Evolutionary conservation across 768 basidiomycete species (phyloP).

Genomic region (Mycena kentingensis): DNA sequence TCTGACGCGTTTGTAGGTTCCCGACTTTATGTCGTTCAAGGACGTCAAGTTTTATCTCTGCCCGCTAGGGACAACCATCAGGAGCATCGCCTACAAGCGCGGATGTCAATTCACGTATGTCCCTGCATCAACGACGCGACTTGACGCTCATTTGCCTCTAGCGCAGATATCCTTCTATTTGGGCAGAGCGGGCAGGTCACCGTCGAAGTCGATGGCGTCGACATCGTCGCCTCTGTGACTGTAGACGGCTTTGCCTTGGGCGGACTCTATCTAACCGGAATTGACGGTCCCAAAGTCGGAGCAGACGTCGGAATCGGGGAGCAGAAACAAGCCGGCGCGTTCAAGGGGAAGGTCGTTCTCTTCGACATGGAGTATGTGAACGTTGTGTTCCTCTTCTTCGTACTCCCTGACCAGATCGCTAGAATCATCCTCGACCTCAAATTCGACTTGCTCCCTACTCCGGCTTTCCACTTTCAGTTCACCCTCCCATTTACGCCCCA

Average conservation of each 20-base stretch:
- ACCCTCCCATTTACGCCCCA: conserved; percentile 9
- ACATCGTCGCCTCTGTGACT: not conserved
- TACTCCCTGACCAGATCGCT: not conserved
- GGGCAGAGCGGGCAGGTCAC: not conserved
- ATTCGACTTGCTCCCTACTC: conserved; percentile 3
- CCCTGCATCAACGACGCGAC: too few relatives aligned
- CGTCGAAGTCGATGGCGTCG: not conserved
- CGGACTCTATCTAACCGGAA: conserved; percentile 2
- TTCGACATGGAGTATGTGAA: conserved; percentile 1
- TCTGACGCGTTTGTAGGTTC: not conserved
- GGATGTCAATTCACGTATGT: not conserved
- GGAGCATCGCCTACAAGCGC: conserved; percentile 6
- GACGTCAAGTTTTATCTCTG: conserved; percentile 9
- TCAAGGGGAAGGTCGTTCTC: not conserved
- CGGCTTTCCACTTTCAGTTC: conserved; percentile 9
- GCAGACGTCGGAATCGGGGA: not conserved
- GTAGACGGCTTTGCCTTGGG: conserved; percentile 7
- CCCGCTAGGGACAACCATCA: conserved; percentile 6
- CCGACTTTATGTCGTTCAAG: conserved; percentile 6
- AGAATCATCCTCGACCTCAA: not conserved
- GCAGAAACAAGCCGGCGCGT: not conserved
- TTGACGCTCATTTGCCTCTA: not conserved
- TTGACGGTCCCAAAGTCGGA: not conserved
- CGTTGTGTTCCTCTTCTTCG: not conserved
- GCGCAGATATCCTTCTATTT: conserved; percentile 8